These are phyloP conservation scores for Cryptococcus depauperatus DNA, from an alignment of 1,284 basidiomycete species.

Conservation along the genomic window DNA sequence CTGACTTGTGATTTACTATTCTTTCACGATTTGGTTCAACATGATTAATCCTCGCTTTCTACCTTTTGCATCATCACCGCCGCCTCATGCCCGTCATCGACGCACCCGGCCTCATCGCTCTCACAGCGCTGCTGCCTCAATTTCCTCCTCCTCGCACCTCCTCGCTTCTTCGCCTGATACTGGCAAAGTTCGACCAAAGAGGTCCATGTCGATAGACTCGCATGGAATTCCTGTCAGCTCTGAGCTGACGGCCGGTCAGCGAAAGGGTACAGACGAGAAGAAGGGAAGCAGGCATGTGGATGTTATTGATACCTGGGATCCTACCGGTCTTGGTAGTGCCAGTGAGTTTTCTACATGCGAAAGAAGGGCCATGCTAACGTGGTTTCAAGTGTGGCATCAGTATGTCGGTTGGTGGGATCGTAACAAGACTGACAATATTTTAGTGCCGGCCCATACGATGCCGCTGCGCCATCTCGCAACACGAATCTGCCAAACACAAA, in stretches of 20 bases:
- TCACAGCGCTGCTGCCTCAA: constrained; percentile 19
- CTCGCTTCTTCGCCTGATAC: constrained; percentile 13
- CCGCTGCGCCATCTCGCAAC: constrained; percentile 44
- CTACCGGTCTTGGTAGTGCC: constrained; percentile 41
- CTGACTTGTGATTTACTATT: too few species aligned
- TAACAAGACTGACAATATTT: not conserved
- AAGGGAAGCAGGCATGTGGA: constrained; percentile 42
- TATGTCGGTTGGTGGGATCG: constrained; percentile 12
- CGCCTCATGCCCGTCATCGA: constrained; percentile 5
- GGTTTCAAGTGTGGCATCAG: constrained; percentile 42
- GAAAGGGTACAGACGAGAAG: constrained; percentile 33
- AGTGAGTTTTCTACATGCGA: constrained; percentile 30
- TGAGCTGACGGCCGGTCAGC: constrained; percentile 27
- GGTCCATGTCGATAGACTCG: constrained; percentile 33
- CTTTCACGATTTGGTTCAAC: not conserved
- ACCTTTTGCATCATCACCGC: not conserved
- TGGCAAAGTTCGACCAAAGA: constrained; percentile 14
- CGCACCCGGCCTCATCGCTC: constrained; percentile 4
- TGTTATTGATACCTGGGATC: constrained; percentile 46
- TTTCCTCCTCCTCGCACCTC: constrained; percentile 21
- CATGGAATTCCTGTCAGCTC: constrained; percentile 21
- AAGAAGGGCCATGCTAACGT: not conserved
- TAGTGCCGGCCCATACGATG: constrained; percentile 42
- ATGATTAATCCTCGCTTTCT: constrained; percentile 1
- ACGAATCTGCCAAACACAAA: constrained; percentile 27